Evolutionary conservation across 495 filamentous ascomycete genomes (phyloP), one percentile per base, ranked within the genome.

Genomic region (Aspergillus funiculosus): DNA sequence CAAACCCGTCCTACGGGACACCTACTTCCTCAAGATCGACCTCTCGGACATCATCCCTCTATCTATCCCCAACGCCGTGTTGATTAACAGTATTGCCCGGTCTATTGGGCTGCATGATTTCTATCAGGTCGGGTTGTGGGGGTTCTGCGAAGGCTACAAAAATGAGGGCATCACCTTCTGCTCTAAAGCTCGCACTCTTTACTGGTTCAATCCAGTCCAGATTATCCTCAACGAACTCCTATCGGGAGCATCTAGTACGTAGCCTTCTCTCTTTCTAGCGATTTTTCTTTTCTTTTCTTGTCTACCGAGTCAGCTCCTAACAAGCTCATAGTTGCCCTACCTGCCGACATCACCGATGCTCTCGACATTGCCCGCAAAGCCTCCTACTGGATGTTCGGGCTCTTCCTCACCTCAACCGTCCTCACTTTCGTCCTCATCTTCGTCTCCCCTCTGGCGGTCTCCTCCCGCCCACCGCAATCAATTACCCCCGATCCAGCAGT

Each of bases 71-170:
- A 86, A 89, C 55, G 83, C 81, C 19, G 68, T 67, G 4, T 71
- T 95, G 9, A 85, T 94, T 67, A 95, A 95, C 67, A 83, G 75
- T 42, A 87, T 95, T 46, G 89, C 89, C n/a, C 86, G 84, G 29
- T 83, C 83, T 8, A 75, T 97, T 37, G 90, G 90, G 5, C 71
- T 95, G 13, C 87, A 94, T 53, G 90, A 95, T 66, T 97, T 92
- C 66, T 97, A 97, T 61, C 82, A 87, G 55, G 88, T 94, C 26
- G 90, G 90, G 4, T 62, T 95, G 9, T 96, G 89, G 89, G 81
- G 78, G 26, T 94, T 83, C 60, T 96, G 90, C 55, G 86, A 91
- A 66, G 90, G 90, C 13, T 90, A 88, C 63, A 64, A 80, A 31
- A 71, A 72, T 32, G 64, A 77, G 47, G 85, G 86, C 4, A 81